phyloP scores from a whole-genome alignment of 176 grass and related monocot species.

The Carex littledalei region DNA sequence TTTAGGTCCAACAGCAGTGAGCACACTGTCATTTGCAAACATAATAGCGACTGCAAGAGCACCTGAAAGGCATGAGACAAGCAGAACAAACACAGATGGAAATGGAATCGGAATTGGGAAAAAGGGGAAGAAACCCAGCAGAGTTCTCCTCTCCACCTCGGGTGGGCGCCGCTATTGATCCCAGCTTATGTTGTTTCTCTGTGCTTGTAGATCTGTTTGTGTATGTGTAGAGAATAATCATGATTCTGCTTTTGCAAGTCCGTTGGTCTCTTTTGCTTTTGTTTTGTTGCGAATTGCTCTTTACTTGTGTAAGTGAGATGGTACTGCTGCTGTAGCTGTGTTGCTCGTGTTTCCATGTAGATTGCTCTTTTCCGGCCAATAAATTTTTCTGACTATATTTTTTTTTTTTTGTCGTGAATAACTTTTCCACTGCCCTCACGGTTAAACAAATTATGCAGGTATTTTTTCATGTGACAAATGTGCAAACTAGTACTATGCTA shows the following conservation, averaged over 20 bases:
- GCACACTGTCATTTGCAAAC: slow-evolving; percentile 64
- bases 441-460: neutral
- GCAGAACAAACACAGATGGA: slow-evolving; percentile 34
- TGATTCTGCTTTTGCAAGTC: neutral
- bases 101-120: slow-evolving; percentile 34
- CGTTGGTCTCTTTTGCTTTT: neutral
- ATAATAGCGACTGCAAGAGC: slow-evolving; percentile 49
- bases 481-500: neutral
- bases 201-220: slow-evolving; percentile 3
- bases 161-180: slow-evolving; percentile 76
- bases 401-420: no score
- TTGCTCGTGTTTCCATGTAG: neutral
- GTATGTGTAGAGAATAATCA: neutral
- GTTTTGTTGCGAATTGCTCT: neutral
- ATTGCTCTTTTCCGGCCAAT: neutral
- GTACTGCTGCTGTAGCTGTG: neutral
- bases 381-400: neutral
- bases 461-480: neutral
- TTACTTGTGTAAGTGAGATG: neutral
- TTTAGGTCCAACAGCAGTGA: slow-evolving; percentile 25
- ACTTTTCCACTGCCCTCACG: neutral
- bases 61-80: slow-evolving; percentile 24
- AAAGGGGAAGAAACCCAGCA: slow-evolving; percentile 77
- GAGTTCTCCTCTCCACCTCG: slow-evolving; percentile 68
- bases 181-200: neutral